phyloP scores from a whole-genome alignment of 495 filamentous ascomycete species.

The Penicillium psychrofluorescens region DNA sequence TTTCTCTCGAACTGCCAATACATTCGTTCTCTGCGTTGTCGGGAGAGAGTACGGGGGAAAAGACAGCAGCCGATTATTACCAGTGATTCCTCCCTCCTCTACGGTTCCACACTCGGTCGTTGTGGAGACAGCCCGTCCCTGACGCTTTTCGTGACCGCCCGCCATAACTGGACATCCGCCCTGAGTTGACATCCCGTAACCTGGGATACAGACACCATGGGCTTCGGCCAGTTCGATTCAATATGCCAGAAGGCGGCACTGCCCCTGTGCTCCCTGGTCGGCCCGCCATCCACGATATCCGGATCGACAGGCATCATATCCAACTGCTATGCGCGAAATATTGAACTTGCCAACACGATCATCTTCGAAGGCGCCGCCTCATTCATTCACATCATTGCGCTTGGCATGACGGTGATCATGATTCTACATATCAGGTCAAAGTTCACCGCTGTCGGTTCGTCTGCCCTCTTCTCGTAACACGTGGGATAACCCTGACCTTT shows the following conservation, averaged over 20 bases:
- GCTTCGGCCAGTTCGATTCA: constrained; percentile 78
- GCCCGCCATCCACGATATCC: constrained; percentile 54
- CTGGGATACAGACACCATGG: constrained; percentile 49
- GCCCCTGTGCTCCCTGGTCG: constrained; percentile 83
- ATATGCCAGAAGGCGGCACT: constrained; percentile 83
- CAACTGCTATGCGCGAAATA: constrained; percentile 87
- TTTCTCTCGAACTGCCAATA: no score
- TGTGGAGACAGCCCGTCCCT: constrained; percentile 18
- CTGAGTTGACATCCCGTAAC: constrained; percentile 11
- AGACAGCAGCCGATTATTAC: constrained; percentile 3
- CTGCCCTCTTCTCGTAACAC: neutral
- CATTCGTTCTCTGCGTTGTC: neutral
- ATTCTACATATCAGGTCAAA: constrained; percentile 93
- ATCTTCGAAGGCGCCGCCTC: constrained; percentile 92
- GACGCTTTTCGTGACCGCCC: constrained; percentile 12
- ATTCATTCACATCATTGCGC: constrained; percentile 86
- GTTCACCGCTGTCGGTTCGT: constrained; percentile 96
- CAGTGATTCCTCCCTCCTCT: constrained; percentile 9
- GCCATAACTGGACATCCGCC: constrained; percentile 10
- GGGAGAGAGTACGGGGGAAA: neutral
- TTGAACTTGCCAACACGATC: constrained; percentile 95
- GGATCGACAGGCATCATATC: constrained; percentile 74
- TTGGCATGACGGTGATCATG: constrained; percentile 94
- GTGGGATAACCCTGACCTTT: constrained; percentile 2
- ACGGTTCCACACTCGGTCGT: constrained; percentile 19